phyloP scores from a whole-genome alignment of 1,284 basidiomycete species.

The Lentinula novae-zelandiae region DNA sequence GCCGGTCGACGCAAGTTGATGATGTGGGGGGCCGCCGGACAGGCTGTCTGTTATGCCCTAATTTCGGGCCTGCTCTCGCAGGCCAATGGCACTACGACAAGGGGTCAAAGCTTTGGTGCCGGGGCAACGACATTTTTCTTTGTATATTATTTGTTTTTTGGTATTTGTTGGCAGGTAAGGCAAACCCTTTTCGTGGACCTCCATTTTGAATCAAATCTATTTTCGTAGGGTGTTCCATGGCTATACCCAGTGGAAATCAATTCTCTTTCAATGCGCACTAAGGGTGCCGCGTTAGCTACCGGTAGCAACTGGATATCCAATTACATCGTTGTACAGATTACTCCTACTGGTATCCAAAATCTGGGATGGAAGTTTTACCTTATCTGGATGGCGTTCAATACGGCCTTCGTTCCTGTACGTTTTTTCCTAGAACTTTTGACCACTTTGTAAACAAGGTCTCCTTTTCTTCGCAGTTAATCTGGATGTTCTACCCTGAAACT shows the following conservation, averaged over 20 bases:
- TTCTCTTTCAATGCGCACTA: slow-evolving; percentile 59
- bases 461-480: slow-evolving; percentile 29
- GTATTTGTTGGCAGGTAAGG: slow-evolving; percentile 60
- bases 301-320: slow-evolving; percentile 71
- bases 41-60: slow-evolving; percentile 55
- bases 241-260: slow-evolving; percentile 65
- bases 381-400: slow-evolving; percentile 44
- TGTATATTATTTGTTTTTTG: slow-evolving; percentile 70
- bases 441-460: neutral
- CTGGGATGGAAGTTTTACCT: slow-evolving; percentile 45
- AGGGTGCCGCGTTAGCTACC: slow-evolving; percentile 65
- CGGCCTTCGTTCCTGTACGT: slow-evolving; percentile 42
- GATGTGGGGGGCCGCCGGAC: slow-evolving; percentile 67
- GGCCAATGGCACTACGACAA: slow-evolving; percentile 33
- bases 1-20: slow-evolving; percentile 65
- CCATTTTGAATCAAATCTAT: neutral
- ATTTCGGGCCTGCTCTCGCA: slow-evolving; percentile 52
- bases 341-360: slow-evolving; percentile 37
- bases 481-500: slow-evolving; percentile 43
- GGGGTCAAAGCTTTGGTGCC: slow-evolving; percentile 32
- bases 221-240: slow-evolving; percentile 19
- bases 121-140: slow-evolving; percentile 58
- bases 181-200: neutral
- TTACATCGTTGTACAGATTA: slow-evolving; percentile 47
- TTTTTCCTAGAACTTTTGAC: neutral